Base-by-base conservation (phyloP, 1,139 yeast species). In the Keqinozyma sinolaborantium region DNA sequence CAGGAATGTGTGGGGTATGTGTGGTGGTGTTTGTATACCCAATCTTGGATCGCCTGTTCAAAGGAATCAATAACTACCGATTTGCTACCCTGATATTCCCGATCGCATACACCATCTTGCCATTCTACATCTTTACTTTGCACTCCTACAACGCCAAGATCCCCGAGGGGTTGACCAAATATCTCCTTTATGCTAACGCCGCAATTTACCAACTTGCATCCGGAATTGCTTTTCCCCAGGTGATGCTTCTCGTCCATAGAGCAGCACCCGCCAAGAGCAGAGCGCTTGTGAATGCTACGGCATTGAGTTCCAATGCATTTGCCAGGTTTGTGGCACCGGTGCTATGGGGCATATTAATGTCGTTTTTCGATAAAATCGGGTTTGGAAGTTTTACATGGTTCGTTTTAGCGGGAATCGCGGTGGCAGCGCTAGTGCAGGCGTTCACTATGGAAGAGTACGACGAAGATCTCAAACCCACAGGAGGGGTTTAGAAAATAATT, bases 261-360 rank as follows among this genome's bases (percentile, higher is more conserved):
- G 67, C 73, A 6, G 60, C 79, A 2, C 65, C 69, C 6, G 59
- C 70, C 18, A 55, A 62, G 39, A 71, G 73, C 45, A 53, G 79
- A 32, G 77, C 77, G 0, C 64, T 70, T 38, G 61, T 74, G 24
- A 74, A 74, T 48, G 76, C 77, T 11, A 53, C 68, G 9, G 62
- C 76, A 2, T 56, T 73, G 44, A 67, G 75, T 36, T 60, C 73
- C 29, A 60, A 72, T 14, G 70, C 84, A 1, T 54, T 72, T 25
- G 80, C 83, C 0, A 53, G 85, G 39, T 78, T 74, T 34, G 28
- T 73, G 1, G 84, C 80, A 3, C 86, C 86, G 0, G 51, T 77
- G 12, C 25, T 63, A 2, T 77, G 82, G 79, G 85, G 85, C 8
- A 57, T 54, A 31, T 44, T 79, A 26, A 76, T 78, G 70, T 60